Evolutionary conservation across 2,329 filamentous ascomycete genomes (phyloP), one percentile per base, ranked within the genome.

Genomic region (Diaporthe eres): DNA sequence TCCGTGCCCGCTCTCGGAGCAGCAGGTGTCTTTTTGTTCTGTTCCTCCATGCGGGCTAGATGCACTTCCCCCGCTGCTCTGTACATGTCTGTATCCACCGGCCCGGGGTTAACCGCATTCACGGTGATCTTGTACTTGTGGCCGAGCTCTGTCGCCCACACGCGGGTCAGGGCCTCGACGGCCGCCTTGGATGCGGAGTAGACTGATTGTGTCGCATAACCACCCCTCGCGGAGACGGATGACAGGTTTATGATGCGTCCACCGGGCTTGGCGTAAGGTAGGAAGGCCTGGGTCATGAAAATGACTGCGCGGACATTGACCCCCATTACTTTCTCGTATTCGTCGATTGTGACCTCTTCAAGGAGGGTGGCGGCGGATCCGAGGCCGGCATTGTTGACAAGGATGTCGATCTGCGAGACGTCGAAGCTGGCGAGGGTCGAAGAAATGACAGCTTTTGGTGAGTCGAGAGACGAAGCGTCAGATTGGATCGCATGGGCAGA

Each of bases 161-260:
- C 88, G n/a, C 90, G 85, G 19, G 90, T 92, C 88, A 92, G 90
- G 49, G 88, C 87, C 80, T 92, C 91, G 8, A 92, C 81, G 0
- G 90, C 90, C 1, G 88, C 91, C 80, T 92, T 92, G 65, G 88
- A 91, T 15, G 89, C 91, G 10, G 89, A 89, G 79, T 92, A 92
- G 70, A 92, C 86, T 15, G 87, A 88, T 78, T 91, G 89, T 39
- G 85, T 84, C 67, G 86, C 84, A 76, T 88, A 90, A 49, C 90
- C 90, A 8, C 90, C 82, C 70, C 85, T 87, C 49, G 88, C 83
- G 65, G 85, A 87, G 75, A 91, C 88, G 77, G 86, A 89, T 47
- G 87, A 89, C 58, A 92, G 80, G 79, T 90, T 91, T 75, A 92
- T 87, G 77, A 92, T 88, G 60, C 90, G 86, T 4, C 90, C 90